Evolutionary conservation across 2,329 filamentous ascomycete species (phyloP).

Genomic region (Mycogone perniciosa): DNA sequence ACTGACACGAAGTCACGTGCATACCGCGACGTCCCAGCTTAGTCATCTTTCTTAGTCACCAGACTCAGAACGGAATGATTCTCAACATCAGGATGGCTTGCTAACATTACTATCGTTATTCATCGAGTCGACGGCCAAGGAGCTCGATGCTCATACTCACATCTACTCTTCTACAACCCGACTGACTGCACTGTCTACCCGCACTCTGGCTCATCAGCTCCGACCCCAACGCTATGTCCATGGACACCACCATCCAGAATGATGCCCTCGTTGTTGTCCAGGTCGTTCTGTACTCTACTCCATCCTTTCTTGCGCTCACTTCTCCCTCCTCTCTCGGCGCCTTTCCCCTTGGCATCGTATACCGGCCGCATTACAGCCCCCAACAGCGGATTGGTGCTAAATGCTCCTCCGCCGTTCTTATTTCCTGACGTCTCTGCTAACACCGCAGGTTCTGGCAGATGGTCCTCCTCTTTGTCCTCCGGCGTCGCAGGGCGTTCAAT

Average conservation of each 20-base stretch:
- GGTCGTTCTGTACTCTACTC: slow-evolving; percentile 56
- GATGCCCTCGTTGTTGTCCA: slow-evolving; percentile 51
- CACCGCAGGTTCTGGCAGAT: slow-evolving; percentile 25
- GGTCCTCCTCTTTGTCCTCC: slow-evolving; percentile 34
- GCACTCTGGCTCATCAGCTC: slow-evolving; percentile 34
- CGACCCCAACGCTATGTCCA: slow-evolving; percentile 23
- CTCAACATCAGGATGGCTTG: background rate
- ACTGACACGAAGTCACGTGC: slow-evolving; percentile 32
- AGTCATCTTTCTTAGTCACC: slow-evolving; percentile 4
- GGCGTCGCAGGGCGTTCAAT: slow-evolving; percentile 53
- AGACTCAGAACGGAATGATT: background rate
- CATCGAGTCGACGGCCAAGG: background rate
- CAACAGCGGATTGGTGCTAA: slow-evolving; percentile 63
- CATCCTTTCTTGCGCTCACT: slow-evolving; percentile 41
- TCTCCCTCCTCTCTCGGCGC: slow-evolving; percentile 33
- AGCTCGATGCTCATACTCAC: background rate
- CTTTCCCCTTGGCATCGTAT: slow-evolving; percentile 48
- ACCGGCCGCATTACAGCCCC: slow-evolving; percentile 60
- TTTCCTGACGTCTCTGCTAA: slow-evolving; percentile 32
- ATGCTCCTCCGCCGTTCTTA: slow-evolving; percentile 46
- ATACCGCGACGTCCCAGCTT: slow-evolving; percentile 9
- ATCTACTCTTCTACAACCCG: background rate
- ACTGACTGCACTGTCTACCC: slow-evolving; percentile 20
- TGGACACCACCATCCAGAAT: slow-evolving; percentile 52
- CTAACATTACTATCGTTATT: background rate